phyloP scores from a whole-genome alignment of 208 protist species.

The Angomonas ambiguus region DNA sequence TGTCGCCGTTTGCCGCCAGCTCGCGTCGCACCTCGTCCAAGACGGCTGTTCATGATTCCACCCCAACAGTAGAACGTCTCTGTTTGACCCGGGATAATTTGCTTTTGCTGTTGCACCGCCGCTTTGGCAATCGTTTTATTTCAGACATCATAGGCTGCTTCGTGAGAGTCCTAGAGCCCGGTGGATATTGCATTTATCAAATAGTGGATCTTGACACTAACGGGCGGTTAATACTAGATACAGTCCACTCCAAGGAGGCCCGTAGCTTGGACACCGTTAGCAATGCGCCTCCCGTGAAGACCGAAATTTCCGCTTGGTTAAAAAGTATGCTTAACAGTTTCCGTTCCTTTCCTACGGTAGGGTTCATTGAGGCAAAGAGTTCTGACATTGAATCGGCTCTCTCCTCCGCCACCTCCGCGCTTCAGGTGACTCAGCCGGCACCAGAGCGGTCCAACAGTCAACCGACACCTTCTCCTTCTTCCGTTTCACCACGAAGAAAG shows the following conservation, averaged over 20 bases:
- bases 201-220: slow-evolving; percentile 21
- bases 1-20: not conserved
- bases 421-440: not conserved
- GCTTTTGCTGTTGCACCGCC: slow-evolving; percentile 22
- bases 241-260: slow-evolving; percentile 33
- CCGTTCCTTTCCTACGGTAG: slow-evolving; percentile 26
- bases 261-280: slow-evolving; percentile 38
- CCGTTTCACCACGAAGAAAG: not conserved
- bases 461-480: not conserved
- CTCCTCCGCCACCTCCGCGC: slow-evolving; percentile 14
- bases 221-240: slow-evolving; percentile 28
- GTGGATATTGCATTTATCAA: slow-evolving; percentile 39
- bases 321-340: slow-evolving; percentile 39
- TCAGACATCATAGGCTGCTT: slow-evolving; percentile 44
- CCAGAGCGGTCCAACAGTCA: not conserved
- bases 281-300: slow-evolving; percentile 34
- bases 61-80: slow-evolving; percentile 32
- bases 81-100: slow-evolving; percentile 36
- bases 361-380: slow-evolving; percentile 51
- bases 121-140: slow-evolving; percentile 24
- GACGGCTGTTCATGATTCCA: not conserved
- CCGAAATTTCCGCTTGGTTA: slow-evolving; percentile 37
- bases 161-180: slow-evolving; percentile 32
- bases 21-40: slow-evolving; percentile 9
- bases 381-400: slow-evolving; percentile 38